Conservation (phyloP, 2,329 filamentous ascomycete species). For the Chaetomium sp. region DNA sequence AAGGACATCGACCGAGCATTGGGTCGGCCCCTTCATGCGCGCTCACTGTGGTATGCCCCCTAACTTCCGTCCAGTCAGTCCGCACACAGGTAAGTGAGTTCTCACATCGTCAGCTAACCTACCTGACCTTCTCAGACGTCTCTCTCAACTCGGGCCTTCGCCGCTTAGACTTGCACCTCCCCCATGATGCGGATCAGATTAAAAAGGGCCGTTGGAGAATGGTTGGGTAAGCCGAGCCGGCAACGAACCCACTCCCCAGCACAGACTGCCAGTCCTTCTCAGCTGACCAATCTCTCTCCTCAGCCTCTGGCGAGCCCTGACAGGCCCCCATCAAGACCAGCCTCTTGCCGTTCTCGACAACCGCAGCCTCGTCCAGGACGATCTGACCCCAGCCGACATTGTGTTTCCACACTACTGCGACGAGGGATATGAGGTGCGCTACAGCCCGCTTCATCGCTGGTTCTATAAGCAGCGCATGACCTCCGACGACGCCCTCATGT, state of each 20-base stretch:
- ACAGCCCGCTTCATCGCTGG: conserved; percentile 14
- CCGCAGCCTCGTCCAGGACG: neutral
- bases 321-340: no score
- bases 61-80: neutral
- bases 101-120: neutral
- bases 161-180: no score
- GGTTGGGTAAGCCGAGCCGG: no score
- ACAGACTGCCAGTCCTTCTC: no score
- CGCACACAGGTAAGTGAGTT: neutral
- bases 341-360: no score
- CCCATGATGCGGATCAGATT: no score
- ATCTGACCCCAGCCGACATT: conserved; percentile 2
- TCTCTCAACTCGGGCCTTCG: neutral
- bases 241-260: no score
- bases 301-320: no score
- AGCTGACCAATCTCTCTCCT: no score
- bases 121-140: neutral
- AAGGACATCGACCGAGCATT: neutral
- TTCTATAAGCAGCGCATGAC: conserved; percentile 13
- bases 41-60: neutral
- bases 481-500: conserved; percentile 11
- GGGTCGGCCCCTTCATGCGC: neutral
- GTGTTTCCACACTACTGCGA: conserved; percentile 14
- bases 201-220: no score
- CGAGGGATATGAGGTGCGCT: conserved; percentile 13